Evolutionary conservation across 2,329 filamentous ascomycete genomes (phyloP), one percentile per base, ranked within the genome.

Genomic region (Eurotiales sp.): DNA sequence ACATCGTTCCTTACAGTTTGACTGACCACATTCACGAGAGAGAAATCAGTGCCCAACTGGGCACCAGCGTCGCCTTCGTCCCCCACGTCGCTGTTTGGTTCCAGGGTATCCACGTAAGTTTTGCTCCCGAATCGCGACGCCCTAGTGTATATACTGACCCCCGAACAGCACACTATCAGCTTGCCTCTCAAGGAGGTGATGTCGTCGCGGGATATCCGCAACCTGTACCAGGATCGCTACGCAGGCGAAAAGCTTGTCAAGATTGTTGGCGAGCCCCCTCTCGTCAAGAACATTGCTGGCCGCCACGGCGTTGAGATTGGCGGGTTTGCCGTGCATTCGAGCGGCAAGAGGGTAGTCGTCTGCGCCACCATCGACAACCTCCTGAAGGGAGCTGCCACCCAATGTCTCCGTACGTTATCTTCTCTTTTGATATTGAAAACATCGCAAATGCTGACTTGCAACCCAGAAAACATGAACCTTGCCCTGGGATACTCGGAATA

Each of bases 61-160:
- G 85, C 44, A 78, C 76, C 12, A 74, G 81, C 15, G 84, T 95
- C 10, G 87, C 85, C 5, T 99, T 99, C 67, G 87, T 93, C 52
- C 93, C 93, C 6, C 93, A 97, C 69, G 91, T 96, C 21, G 89
- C 90, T n/a, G 84, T 87, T 12, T 97, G 90, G 92, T 97, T 97
- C 81, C 87, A 95, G 66, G 92, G 92, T 57, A 97, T 97, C 61
- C 85, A 89, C 66, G 76, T 79, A 73, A 69, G 67, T 64, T 22
- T n/a, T n/a, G n/a, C n/a, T n/a, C n/a, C n/a, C n/a, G n/a, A 17
- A 42, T 15, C 27, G 22, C 8, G 21, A 37, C 4, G 14, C 46
- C 34, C 7, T 43, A 22, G 17, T 50, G 36, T 41, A 17, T 36
- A 11, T n/a, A 2, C 39, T 50, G 12, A 50, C 29, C 8, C 22